A percentile compares a stretch with the other conserved stretches of the same genome.
Conservation (phyloP, 2,329 filamentous ascomycete species). For the Emericellopsis cladophorae region DNA sequence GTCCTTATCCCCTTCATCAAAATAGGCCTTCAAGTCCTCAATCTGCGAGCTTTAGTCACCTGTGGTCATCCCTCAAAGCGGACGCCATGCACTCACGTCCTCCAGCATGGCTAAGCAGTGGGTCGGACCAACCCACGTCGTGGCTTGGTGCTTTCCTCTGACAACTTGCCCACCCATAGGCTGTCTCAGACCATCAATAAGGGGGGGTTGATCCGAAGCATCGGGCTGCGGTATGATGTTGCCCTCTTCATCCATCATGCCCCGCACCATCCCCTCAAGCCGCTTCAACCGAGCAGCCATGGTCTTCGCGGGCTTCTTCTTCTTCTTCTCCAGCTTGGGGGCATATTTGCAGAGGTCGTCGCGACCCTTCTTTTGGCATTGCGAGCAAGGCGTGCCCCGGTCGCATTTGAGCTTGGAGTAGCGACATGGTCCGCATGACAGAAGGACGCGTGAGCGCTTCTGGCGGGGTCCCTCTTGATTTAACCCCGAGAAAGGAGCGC, state of each 20-base stretch:
- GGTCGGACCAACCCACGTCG: constrained; percentile 44
- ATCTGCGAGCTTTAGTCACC: constrained; percentile 25
- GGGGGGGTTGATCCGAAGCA: constrained; percentile 29
- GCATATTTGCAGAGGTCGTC: constrained; percentile 5
- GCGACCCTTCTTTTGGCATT: constrained; percentile 3
- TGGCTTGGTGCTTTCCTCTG: constrained; percentile 29
- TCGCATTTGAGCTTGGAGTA: constrained; percentile 45
- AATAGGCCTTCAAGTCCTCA: constrained; percentile 45
- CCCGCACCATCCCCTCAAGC: constrained; percentile 11
- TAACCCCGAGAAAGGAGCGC: too few relatives aligned
- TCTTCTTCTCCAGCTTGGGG: constrained; percentile 3
- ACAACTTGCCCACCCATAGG: neutral
- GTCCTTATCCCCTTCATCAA: constrained; percentile 29
- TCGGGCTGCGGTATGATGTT: constrained; percentile 24
- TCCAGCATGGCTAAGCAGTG: constrained; percentile 49
- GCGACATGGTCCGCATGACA: constrained; percentile 40
- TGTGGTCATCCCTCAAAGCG: neutral
- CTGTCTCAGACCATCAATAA: too few relatives aligned
- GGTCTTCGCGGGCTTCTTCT: neutral
- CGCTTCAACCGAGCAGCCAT: constrained; percentile 7
- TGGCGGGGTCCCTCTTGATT: constrained; percentile 4
- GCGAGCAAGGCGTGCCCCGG: constrained; percentile 15
- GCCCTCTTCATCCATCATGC: constrained; percentile 3
- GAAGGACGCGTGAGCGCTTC: constrained; percentile 35
- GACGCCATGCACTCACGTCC: constrained; percentile 28